These are phyloP conservation scores for Apodospora peruviana DNA, from an alignment of 495 filamentous ascomycete species.

Conservation along the genomic window DNA sequence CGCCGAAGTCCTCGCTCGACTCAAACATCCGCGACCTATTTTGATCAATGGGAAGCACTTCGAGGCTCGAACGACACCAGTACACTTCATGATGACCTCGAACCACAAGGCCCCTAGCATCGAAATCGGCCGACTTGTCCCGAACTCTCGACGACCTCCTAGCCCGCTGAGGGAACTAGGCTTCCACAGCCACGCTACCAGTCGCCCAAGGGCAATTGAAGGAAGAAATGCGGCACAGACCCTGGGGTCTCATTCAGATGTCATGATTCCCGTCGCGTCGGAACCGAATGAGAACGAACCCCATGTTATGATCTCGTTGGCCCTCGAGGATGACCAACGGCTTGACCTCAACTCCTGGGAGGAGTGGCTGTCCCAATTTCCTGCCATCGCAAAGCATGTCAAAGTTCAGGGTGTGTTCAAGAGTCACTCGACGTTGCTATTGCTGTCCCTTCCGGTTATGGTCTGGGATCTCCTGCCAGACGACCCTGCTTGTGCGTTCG, in stretches of 20 bases:
- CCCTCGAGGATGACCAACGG: conserved; percentile 45
- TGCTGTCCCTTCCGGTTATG: conserved; percentile 45
- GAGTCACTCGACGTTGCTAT: conserved; percentile 45
- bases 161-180: conserved; percentile 26
- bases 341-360: conserved; percentile 44
- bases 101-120: conserved; percentile 48
- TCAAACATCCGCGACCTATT: conserved; percentile 48
- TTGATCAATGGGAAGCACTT: conserved; percentile 44
- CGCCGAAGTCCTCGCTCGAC: conserved; percentile 43
- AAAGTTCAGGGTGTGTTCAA: conserved; percentile 49
- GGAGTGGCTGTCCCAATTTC: conserved; percentile 40
- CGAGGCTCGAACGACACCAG: conserved; percentile 44
- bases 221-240: conserved; percentile 12
- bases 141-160: conserved; percentile 20
- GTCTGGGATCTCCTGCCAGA: conserved; percentile 49
- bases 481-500: conserved; percentile 44
- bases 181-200: conserved; percentile 4
- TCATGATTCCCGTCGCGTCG: conserved; percentile 13
- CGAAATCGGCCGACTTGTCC: conserved; percentile 35
- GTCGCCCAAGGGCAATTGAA: conserved; percentile 3
- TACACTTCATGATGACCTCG: conserved; percentile 50
- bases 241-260: conserved; percentile 13
- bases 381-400: conserved; percentile 44
- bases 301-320: conserved; percentile 49
- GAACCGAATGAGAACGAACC: conserved; percentile 42